Evolutionary conservation across 345 rosid species (phyloP), one percentile per base, ranked within the genome.

Genomic region (Eutrema heterophyllum): DNA sequence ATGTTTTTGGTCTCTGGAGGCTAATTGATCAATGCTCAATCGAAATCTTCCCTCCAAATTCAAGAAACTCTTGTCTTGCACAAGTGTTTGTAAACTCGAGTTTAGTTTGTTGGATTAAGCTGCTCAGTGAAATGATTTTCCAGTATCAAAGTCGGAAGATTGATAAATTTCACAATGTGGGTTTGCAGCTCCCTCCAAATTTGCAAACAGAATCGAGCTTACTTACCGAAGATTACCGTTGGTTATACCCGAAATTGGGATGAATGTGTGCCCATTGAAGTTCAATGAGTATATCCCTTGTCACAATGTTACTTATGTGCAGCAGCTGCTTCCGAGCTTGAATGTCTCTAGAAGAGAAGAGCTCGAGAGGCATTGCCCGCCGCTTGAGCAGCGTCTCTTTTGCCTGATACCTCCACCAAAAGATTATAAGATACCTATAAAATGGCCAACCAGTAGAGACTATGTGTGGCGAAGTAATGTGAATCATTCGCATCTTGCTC

Each of bases 401-500:
- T 92, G 99, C 86, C 74, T 95, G 72, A 89, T 90, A 18, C 97
- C 99, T 30, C 99, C 94, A 21, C 97, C 97, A 1, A 66, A 80
- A 57, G 97, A 89, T 82, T 95, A 95, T 61, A 95, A 83, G 80
- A 44, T 88, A 54, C 97, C 99, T 7, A 80, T 92, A 64, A 88
- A 80, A 80, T 95, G 99, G 99, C 99, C 97, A 2, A 75, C 77
- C 2, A 92, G 97, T 86, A 78, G 92, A 82, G 97, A 90, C 73
- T 95, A 82, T 54, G 88, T 90, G 10, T 92, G 97, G 99, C 75
- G 89, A 76, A 92, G 93, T 76, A 95, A 95, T 81, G 97, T 95
- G 76, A 95, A 95, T 81, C 97, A 90, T 81, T 83, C 92, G 12
- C 95, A 24, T 82, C 95, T 94, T 56, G 93, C 97, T 69, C 83